Percentiles rank a stretch among this genome's conserved stretches.
phyloP scores from a whole-genome alignment of 2,329 filamentous ascomycete genomes.

The Capronia americana region DNA sequence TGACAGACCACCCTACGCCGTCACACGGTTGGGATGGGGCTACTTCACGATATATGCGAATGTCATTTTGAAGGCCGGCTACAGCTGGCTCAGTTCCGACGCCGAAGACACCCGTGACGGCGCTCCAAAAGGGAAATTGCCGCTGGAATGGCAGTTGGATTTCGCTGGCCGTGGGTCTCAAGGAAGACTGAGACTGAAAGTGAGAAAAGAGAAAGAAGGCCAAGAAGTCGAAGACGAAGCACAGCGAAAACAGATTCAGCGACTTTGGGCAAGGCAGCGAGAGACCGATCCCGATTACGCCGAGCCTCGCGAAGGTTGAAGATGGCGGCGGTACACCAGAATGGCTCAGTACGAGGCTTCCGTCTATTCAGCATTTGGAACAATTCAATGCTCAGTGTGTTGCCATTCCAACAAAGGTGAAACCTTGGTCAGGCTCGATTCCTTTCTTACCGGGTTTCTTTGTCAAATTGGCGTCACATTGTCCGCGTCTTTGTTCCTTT shows the following conservation, averaged over 20 bases:
- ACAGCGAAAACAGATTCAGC: slow-evolving; percentile 27
- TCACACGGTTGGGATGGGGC: slow-evolving; percentile 38
- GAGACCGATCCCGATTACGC: slow-evolving; percentile 12
- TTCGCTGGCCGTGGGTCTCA: slow-evolving; percentile 37
- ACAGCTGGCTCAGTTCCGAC: slow-evolving; percentile 35
- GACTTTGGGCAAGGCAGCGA: slow-evolving; percentile 26
- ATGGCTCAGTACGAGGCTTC: background rate
- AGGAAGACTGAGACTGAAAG: slow-evolving; percentile 34
- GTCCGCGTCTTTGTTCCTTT: slow-evolving; percentile 5
- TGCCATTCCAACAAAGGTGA: background rate
- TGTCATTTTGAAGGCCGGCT: slow-evolving; percentile 36
- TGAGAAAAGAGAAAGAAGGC: slow-evolving; percentile 38
- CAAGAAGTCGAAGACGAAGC: slow-evolving; percentile 34
- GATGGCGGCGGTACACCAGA: background rate
- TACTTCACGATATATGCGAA: slow-evolving; percentile 37
- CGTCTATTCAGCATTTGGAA: background rate
- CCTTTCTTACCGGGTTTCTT: background rate
- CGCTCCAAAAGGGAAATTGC: slow-evolving; percentile 33
- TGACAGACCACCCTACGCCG: slow-evolving; percentile 34
- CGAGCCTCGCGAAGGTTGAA: background rate
- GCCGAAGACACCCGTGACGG: slow-evolving; percentile 36
- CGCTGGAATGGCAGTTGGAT: slow-evolving; percentile 38
- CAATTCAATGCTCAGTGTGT: background rate
- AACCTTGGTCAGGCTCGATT: background rate
- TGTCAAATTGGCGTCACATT: background rate